Evolutionary conservation across 176 grass and related monocot genomes (phyloP), one percentile per base, ranked within the genome.

Genomic region (Aegilops bicornis): DNA sequence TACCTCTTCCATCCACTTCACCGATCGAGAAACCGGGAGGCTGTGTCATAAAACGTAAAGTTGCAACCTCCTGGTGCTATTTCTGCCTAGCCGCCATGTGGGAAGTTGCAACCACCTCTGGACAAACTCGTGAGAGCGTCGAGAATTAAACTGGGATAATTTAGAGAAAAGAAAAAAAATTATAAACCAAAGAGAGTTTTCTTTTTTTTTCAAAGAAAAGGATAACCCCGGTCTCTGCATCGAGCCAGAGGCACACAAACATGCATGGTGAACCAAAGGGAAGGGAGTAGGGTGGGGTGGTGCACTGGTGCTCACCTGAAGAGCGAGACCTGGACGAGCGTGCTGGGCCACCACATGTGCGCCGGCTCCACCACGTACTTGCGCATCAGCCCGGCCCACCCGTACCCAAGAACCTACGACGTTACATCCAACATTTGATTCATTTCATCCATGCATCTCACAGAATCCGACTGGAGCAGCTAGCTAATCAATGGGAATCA

Each of bases 341-440:
- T 98, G 60, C 72, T 68, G 42, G 95, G 95, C 95, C 93, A 98
- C 95, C 95, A 98, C 95, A 98, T 98, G 89, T 95, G 86, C 74
- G 91, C 91, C 39, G 95, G 95, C 24, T 98, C 91, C 39, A 98
- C 93, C 56, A 98, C 89, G 82, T 90, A 98, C 83, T 92, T 95
- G 79, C 95, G 92, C 84, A 98, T 90, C 86, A 95, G 72, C 74
- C 95, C 95, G 1, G 95, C 95, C 95, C 93, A 98, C 4, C 95
- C 95, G 88, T 98, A 98, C 0, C 95, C 95, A 30, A 98, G 79
- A 54, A 98, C 90, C 95, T 98, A 64, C 16, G 31, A 24, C 10
- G 10, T 3, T 3, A 31, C 31, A 31, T 31, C 31, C 31, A 31
- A 43, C 37, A 37, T 37, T 37, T 37, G 4, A 37, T 37, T 37